Evolutionary conservation across 1,139 yeast genomes (phyloP).

Genomic region (Casaregolazyma lundiana): DNA sequence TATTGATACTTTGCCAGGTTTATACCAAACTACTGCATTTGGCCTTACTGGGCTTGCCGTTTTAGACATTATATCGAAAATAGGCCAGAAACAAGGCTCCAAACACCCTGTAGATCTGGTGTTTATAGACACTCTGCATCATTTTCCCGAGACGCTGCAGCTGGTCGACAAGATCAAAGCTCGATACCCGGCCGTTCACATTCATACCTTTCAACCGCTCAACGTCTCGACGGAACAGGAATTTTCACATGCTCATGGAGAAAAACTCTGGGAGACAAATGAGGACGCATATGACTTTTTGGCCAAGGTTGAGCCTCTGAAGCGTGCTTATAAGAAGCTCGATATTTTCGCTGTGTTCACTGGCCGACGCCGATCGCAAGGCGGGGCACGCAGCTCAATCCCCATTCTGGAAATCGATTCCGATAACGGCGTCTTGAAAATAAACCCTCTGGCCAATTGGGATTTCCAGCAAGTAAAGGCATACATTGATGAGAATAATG

Average conservation of each 20-base stretch:
- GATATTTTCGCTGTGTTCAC: slow-evolving; percentile 80
- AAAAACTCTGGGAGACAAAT: slow-evolving; percentile 74
- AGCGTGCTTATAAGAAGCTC: slow-evolving; percentile 72
- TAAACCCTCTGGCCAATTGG: slow-evolving; percentile 89
- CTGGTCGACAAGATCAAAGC: slow-evolving; percentile 55
- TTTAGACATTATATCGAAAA: slow-evolving; percentile 71
- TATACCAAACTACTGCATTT: slow-evolving; percentile 91
- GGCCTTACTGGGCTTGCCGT: slow-evolving; percentile 91
- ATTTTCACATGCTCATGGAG: slow-evolving; percentile 66
- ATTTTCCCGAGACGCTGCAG: slow-evolving; percentile 88
- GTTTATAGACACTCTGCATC: slow-evolving; percentile 86
- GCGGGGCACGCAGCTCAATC: slow-evolving; percentile 72
- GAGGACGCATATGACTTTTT: slow-evolving; percentile 78
- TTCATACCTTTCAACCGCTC: slow-evolving; percentile 64
- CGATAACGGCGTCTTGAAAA: slow-evolving; percentile 58
- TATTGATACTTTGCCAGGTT: slow-evolving; percentile 67
- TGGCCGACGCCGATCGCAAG: slow-evolving; percentile 88
- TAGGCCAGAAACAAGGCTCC: slow-evolving; percentile 33
- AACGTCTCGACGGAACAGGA: slow-evolving; percentile 56
- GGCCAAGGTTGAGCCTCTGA: slow-evolving; percentile 90
- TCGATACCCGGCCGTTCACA: slow-evolving; percentile 49
- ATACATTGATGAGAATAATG: slow-evolving; percentile 64
- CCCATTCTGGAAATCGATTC: slow-evolving; percentile 71
- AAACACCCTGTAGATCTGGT: slow-evolving; percentile 63
- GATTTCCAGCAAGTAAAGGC: slow-evolving; percentile 63